Base-by-base conservation (phyloP, 225 moss, liverwort and hornwort species). In the Sphagnum tenellum region DNA sequence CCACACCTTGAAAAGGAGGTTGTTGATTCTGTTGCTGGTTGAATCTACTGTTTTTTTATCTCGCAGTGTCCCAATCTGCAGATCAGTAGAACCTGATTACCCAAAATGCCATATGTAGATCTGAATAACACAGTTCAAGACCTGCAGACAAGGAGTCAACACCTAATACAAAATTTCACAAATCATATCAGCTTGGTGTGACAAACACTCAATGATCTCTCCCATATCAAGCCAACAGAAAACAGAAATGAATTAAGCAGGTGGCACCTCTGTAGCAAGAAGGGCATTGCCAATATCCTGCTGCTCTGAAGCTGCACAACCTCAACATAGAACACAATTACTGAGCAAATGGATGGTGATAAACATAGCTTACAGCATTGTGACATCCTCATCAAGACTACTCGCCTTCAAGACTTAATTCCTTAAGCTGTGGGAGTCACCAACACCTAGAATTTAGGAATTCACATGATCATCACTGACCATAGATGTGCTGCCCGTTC, bases 241-340 rank as follows among this genome's bases (percentile, higher is more conserved):
- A 59, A 5, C 14, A 5, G 13, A 12, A 59, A 59, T 12, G 13
- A 44, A 12, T 59, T 11, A 62, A 29, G 29, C 29, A 29, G 70
- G 29, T 29, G 29, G 29, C 29, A 29, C 82, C 77, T 98, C 98
- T 53, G 98, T 93, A 44, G 81, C 98, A 13, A 93, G 72, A 48
- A 98, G 74, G n/a, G 87, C 93, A 67, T 83, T 88, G 69, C 81
- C 90, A 60, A 98, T 79, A 10, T 86, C 76, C 46, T 74, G 65
- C 69, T 89, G 80, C 46, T 73, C 74, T 61, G 98, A 93, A 61
- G 78, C 86, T 77, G 64, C 68, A 77, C n/a, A 53, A 52, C 5
- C 52, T 52, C 52, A 52, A 52, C 9, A 52, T 5, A 52, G 52
- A 52, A 52, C 9, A 52, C 5, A 52, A 52, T 52, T 52, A 29